Percentiles rank a stretch among this genome's conserved stretches.
Conservation (phyloP, 2,329 filamentous ascomycete genomes). For the Trichoderma citrinoviride region DNA sequence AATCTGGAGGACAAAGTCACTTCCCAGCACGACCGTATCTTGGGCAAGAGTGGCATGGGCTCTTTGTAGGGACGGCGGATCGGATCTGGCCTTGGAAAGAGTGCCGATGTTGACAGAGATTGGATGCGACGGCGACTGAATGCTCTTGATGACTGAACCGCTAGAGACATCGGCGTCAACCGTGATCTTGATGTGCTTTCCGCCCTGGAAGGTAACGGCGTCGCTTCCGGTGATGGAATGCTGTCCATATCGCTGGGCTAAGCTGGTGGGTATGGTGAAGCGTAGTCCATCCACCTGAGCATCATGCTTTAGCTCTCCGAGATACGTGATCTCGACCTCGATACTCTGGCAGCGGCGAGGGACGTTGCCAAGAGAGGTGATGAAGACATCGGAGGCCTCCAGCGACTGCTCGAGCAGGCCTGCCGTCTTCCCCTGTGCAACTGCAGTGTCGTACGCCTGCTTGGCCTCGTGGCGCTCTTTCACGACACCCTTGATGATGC, state of each 20-base stretch:
- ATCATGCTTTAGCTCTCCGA: slow-evolving; percentile 71
- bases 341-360: slow-evolving; percentile 54
- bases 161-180: slow-evolving; percentile 48
- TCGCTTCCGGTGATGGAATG: background rate
- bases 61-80: slow-evolving; percentile 52
- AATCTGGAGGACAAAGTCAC: slow-evolving; percentile 66
- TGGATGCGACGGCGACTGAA: slow-evolving; percentile 67
- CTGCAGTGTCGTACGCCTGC: slow-evolving; percentile 57
- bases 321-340: slow-evolving; percentile 61
- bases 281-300: slow-evolving; percentile 64
- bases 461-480: slow-evolving; percentile 64
- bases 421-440: slow-evolving; percentile 57
- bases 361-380: slow-evolving; percentile 65
- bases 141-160: slow-evolving; percentile 54
- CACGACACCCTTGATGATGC: slow-evolving; percentile 62
- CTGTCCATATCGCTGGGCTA: slow-evolving; percentile 64
- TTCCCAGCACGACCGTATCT: slow-evolving; percentile 51
- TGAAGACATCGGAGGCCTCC: slow-evolving; percentile 63
- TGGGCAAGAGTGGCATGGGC: slow-evolving; percentile 62
- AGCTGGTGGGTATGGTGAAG: slow-evolving; percentile 65
- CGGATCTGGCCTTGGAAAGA: slow-evolving; percentile 40
- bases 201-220: background rate
- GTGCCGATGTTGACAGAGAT: slow-evolving; percentile 64
- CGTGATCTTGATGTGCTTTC: slow-evolving; percentile 29
- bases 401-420: slow-evolving; percentile 63